Conservation (phyloP, 2,329 filamentous ascomycete species). For the Cladosporium sp. region DNA sequence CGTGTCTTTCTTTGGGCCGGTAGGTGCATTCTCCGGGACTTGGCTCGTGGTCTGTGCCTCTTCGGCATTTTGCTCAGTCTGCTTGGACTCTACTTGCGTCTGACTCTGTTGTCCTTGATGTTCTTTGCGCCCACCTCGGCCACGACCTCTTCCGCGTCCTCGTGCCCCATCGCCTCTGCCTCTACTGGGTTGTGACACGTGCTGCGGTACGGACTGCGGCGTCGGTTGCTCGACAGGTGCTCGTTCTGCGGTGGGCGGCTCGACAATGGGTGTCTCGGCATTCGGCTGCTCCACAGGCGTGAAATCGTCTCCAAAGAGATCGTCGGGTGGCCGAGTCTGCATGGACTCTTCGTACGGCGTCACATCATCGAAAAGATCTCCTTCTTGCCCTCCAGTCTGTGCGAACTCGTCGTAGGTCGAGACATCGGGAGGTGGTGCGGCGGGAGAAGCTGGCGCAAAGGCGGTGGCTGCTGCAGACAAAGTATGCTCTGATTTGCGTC, state of each 20-base stretch:
- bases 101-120: background rate
- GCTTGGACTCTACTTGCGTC: background rate
- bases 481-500: constrained; percentile 1
- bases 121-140: constrained; percentile 17
- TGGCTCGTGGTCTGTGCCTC: constrained; percentile 13
- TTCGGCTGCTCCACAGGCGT: constrained; percentile 43
- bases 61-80: background rate
- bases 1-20: constrained; percentile 19
- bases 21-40: constrained; percentile 21
- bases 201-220: background rate
- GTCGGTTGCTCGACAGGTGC: constrained; percentile 13
- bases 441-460: constrained; percentile 10
- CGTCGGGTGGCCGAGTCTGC: constrained; percentile 48
- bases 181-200: background rate
- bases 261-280: constrained; percentile 23
- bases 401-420: constrained; percentile 28
- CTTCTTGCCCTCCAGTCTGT: constrained; percentile 31
- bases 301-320: constrained; percentile 50
- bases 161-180: background rate
- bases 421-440: constrained; percentile 18
- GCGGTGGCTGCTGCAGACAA: constrained; percentile 11
- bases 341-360: constrained; percentile 42
- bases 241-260: constrained; percentile 11
- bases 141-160: constrained; percentile 22
- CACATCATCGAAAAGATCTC: constrained; percentile 33